These are phyloP conservation scores for Thalassiosira pacifica DNA, from an alignment of 352 stramenopile genomes.

Conservation along the genomic window DNA sequence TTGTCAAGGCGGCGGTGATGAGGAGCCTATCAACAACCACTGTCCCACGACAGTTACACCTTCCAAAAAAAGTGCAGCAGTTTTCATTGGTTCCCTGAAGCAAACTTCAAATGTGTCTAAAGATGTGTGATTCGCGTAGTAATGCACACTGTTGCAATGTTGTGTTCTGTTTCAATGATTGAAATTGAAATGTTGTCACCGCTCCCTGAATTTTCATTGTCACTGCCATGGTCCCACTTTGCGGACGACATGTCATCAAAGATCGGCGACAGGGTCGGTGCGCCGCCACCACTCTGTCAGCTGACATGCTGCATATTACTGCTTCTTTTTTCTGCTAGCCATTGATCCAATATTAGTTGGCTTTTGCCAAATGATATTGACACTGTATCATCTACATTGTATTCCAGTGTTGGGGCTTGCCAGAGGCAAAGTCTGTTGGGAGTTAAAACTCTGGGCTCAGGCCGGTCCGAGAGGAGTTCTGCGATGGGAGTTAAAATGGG, in stretches of 20 bases:
- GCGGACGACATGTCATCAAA: slow-evolving; percentile 32
- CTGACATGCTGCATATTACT: slow-evolving; percentile 29
- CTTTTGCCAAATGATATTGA: slow-evolving; percentile 31
- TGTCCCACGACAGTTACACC: background rate
- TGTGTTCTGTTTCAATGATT: background rate
- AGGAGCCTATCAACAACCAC: background rate
- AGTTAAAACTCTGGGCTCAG: too few species aligned
- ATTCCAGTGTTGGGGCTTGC: slow-evolving; percentile 25
- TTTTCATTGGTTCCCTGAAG: background rate
- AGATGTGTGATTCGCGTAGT: slow-evolving; percentile 5
- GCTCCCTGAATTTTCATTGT: background rate
- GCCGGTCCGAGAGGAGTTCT: too few species aligned
- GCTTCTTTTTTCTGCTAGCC: slow-evolving; percentile 7
- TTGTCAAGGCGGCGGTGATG: background rate
- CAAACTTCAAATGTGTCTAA: background rate
- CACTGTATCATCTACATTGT: slow-evolving; percentile 14
- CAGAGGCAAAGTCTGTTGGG: slow-evolving; percentile 3
- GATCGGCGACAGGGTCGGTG: slow-evolving; percentile 28
- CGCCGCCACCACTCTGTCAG: slow-evolving; percentile 24
- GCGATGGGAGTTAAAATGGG: too few species aligned
- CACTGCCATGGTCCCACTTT: background rate
- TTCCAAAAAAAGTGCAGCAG: background rate
- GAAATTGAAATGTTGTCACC: too few species aligned
- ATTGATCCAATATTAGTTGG: slow-evolving; percentile 36
- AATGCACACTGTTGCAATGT: slow-evolving; percentile 28